Conservation (phyloP, 192 early-diverging fungal species). For the Entomortierella lignicola region DNA sequence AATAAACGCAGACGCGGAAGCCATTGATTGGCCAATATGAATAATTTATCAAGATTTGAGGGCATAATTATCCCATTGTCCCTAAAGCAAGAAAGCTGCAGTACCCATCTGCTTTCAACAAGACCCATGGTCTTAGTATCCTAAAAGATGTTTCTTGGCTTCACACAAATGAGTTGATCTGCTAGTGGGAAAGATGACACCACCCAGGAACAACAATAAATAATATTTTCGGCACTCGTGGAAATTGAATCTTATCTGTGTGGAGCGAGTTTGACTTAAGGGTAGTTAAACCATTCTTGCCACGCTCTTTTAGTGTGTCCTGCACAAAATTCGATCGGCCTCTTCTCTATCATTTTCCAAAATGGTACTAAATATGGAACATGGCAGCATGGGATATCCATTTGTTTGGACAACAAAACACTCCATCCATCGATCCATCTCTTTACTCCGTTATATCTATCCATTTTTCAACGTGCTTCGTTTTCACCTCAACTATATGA, state of each 20-base stretch:
- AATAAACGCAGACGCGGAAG: conserved; percentile 47
- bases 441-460: background rate
- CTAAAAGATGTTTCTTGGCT: too few species aligned
- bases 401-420: background rate
- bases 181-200: too few species aligned
- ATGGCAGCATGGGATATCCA: conserved; percentile 11
- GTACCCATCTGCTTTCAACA: too few species aligned
- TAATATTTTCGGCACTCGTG: too few species aligned
- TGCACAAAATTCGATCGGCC: conserved; percentile 13
- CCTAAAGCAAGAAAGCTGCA: too few species aligned
- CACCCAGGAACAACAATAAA: too few species aligned
- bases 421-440: conserved; percentile 42
- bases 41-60: background rate
- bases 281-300: background rate
- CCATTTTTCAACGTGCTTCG: background rate
- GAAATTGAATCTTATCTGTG: too few species aligned
- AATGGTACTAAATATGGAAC: conserved; percentile 14
- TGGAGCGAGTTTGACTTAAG: background rate
- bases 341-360: conserved; percentile 31
- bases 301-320: background rate
- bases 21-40: conserved; percentile 33
- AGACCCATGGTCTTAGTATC: too few species aligned
- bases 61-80: too few species aligned
- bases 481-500: background rate
- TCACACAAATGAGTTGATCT: too few species aligned